Percentiles rank a stretch among this genome's conserved stretches.
Evolutionary conservation across 2,329 filamentous ascomycete genomes (phyloP).

Genomic region (Phialophora verrucosa): DNA sequence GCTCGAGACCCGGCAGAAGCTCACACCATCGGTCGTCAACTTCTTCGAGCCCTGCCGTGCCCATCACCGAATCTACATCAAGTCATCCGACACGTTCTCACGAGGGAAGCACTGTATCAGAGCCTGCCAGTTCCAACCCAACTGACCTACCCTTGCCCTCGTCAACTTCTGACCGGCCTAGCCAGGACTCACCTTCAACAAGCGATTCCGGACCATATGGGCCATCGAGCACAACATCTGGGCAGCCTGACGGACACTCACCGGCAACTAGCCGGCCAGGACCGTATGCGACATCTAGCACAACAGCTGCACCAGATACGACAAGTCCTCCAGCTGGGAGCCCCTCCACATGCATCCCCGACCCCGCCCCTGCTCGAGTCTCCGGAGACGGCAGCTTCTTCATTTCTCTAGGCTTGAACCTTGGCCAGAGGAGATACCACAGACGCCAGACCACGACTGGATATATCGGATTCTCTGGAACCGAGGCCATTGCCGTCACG

Average conservation of each 20-base stretch:
- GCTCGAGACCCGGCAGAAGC: not conserved
- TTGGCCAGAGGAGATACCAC: not conserved
- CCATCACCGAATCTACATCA: not conserved
- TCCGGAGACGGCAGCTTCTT: conserved; percentile 22
- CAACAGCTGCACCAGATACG: not conserved
- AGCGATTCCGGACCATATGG: not conserved
- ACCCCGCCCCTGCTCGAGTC: conserved; percentile 8
- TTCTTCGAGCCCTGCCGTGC: not conserved
- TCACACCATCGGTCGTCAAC: not conserved
- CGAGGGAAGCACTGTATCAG: not conserved
- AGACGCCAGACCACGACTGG: conserved; percentile 11
- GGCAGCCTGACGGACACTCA: too few relatives aligned
- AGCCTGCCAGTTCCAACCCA: not conserved
- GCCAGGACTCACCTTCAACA: not conserved
- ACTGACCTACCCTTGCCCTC: not conserved
- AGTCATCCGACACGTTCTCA: not conserved
- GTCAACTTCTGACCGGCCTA: not conserved
- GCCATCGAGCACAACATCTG: not conserved
- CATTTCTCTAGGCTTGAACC: not conserved
- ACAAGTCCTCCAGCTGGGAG: not conserved
- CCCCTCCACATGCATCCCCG: conserved; percentile 3
- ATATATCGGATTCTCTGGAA: conserved; percentile 24
- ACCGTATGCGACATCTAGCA: not conserved
- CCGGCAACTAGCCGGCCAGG: not conserved
- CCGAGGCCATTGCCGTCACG: conserved; percentile 21